Conservation (phyloP, 805 yeast genomes). For the Torulaspora gathmanii region DNA sequence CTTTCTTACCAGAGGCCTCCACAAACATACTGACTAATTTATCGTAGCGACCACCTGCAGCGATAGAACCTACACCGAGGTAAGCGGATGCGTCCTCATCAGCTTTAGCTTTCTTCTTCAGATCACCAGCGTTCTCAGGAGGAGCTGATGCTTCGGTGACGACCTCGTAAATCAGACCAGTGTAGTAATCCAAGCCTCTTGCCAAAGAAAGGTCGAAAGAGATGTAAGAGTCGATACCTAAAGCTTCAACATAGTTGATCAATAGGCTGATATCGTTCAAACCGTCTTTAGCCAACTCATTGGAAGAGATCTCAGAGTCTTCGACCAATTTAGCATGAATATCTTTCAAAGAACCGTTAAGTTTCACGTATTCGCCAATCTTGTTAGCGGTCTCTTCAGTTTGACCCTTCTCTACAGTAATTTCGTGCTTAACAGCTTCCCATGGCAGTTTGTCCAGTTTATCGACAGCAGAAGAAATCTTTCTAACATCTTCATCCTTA, state of each 20-base stretch:
- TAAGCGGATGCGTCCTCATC: slow-evolving; percentile 83
- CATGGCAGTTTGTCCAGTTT: slow-evolving; percentile 94
- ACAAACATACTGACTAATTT: slow-evolving; percentile 95
- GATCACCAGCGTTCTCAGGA: slow-evolving; percentile 69
- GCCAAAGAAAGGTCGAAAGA: slow-evolving; percentile 93
- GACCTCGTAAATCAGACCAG: slow-evolving; percentile 94
- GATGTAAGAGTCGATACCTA: slow-evolving; percentile 59
- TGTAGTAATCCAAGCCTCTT: slow-evolving; percentile 95
- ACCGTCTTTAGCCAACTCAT: slow-evolving; percentile 76
- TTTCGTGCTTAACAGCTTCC: slow-evolving; percentile 90
- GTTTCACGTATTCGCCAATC: slow-evolving; percentile 87
- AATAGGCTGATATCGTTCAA: slow-evolving; percentile 71
- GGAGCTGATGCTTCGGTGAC: slow-evolving; percentile 97
- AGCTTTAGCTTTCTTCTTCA: slow-evolving; percentile 45
- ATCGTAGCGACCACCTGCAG: slow-evolving; percentile 99
- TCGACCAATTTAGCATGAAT: slow-evolving; percentile 50
- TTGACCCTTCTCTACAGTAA: slow-evolving; percentile 86
- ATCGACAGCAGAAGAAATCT: slow-evolving; percentile 91
- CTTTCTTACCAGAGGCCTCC: slow-evolving; percentile 72
- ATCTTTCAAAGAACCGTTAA: slow-evolving; percentile 69
- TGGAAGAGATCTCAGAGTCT: slow-evolving; percentile 55
- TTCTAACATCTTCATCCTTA: slow-evolving; percentile 87
- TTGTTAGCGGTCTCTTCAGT: slow-evolving; percentile 86
- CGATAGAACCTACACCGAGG: slow-evolving; percentile 94
- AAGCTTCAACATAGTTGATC: slow-evolving; percentile 77